phyloP scores from a whole-genome alignment of 2,329 filamentous ascomycete species.

The Colletotrichum orbiculare region DNA sequence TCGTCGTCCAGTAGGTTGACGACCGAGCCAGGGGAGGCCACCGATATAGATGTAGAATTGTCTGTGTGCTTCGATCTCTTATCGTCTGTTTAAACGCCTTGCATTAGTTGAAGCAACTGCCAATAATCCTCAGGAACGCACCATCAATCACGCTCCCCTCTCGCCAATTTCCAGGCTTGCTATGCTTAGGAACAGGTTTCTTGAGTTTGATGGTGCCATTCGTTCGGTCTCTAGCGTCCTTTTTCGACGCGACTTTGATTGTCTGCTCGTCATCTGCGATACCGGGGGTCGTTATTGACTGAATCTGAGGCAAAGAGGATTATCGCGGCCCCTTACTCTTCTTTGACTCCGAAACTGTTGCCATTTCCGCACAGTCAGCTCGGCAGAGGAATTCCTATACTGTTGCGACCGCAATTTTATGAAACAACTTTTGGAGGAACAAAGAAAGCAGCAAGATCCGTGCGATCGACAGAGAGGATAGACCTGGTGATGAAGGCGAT shows the following conservation, averaged over 20 bases:
- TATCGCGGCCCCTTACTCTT: conserved; percentile 28
- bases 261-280: conserved; percentile 65
- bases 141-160: conserved; percentile 73
- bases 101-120: conserved; percentile 6
- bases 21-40: conserved; percentile 63
- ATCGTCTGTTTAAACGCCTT: conserved; percentile 52
- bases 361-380: conserved; percentile 16
- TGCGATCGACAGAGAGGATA: too few relatives aligned
- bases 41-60: conserved; percentile 48
- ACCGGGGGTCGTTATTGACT: too few relatives aligned
- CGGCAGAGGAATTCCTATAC: too few relatives aligned
- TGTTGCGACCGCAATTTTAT: too few relatives aligned
- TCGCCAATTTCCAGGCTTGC: conserved; percentile 77
- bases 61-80: conserved; percentile 64
- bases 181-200: conserved; percentile 70
- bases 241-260: conserved; percentile 72
- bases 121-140: conserved; percentile 44
- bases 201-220: conserved; percentile 71
- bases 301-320: too few relatives aligned
- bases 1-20: conserved; percentile 79
- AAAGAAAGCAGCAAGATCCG: too few relatives aligned
- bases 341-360: conserved; percentile 33
- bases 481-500: conserved; percentile 1
- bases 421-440: too few relatives aligned
- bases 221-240: conserved; percentile 55